These are phyloP conservation scores for Eucalyptus caleyi DNA, from an alignment of 345 rosid genomes.

Conservation along the genomic window DNA sequence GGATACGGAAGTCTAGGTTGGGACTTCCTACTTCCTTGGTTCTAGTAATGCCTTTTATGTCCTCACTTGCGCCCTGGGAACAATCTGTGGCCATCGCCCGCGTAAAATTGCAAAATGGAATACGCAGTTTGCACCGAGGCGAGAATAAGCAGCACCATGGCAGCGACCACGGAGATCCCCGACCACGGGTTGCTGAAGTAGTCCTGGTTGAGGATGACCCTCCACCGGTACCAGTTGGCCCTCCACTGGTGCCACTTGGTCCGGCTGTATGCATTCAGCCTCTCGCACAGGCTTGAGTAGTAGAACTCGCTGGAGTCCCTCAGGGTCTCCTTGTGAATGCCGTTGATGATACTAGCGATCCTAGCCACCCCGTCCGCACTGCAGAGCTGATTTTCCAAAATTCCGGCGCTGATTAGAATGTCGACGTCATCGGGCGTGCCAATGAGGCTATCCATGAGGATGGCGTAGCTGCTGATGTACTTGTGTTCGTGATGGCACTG, in stretches of 20 bases:
- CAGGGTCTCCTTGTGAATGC: not conserved
- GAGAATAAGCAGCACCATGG: not conserved
- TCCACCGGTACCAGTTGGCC: not conserved
- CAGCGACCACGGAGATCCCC: not conserved
- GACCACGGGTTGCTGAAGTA: slow-evolving; percentile 3
- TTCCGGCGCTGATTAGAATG: not conserved
- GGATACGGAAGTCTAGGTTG: not conserved
- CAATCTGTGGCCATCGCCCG: not conserved
- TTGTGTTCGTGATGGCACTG: not conserved
- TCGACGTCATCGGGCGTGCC: not conserved
- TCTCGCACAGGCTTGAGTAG: not conserved
- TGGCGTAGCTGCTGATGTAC: not conserved
- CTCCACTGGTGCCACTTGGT: not conserved
- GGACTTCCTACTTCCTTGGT: not conserved
- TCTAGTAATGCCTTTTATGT: not conserved
- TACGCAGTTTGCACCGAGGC: not conserved
- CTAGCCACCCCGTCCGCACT: not conserved
- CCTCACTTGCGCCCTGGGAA: not conserved
- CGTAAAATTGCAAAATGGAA: not conserved
- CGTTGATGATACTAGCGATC: not conserved
- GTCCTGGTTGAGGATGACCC: not conserved
- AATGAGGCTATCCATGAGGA: slow-evolving; percentile 3
- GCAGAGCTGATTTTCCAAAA: not conserved
- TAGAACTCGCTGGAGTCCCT: not conserved
- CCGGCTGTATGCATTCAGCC: not conserved